phyloP scores from a whole-genome alignment of 805 yeast genomes.

The Cyberlindnera xishuangbannaensis region DNA sequence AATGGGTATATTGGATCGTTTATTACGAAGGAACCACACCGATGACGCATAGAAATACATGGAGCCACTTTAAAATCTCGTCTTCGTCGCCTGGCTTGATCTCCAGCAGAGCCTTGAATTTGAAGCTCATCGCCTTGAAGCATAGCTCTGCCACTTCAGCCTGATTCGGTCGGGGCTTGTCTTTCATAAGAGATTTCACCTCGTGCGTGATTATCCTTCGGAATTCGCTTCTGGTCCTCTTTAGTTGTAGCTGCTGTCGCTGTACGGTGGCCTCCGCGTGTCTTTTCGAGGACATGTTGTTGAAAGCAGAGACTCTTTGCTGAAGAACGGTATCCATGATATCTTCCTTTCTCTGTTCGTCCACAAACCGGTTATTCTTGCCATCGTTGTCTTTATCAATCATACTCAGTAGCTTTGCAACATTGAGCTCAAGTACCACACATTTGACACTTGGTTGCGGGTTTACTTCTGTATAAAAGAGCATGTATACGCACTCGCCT shows the following conservation, averaged over 20 bases:
- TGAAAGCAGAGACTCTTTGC: constrained; percentile 12
- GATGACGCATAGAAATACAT: constrained; percentile 12
- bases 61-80: constrained; percentile 20
- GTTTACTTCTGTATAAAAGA: constrained; percentile 18
- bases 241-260: constrained; percentile 15
- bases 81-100: constrained; percentile 4
- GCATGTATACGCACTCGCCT: constrained; percentile 8
- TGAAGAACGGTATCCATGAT: constrained; percentile 20
- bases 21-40: not conserved
- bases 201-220: constrained; percentile 14
- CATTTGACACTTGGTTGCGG: constrained; percentile 14
- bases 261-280: constrained; percentile 16
- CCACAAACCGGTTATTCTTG: constrained; percentile 15
- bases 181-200: constrained; percentile 13
- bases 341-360: constrained; percentile 21
- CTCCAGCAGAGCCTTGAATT: constrained; percentile 14
- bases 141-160: constrained; percentile 23
- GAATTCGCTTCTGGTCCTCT: constrained; percentile 15
- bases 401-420: constrained; percentile 8
- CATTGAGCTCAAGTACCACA: constrained; percentile 15
- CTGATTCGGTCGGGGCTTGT: constrained; percentile 12
- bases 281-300: constrained; percentile 15
- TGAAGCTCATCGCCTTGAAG: constrained; percentile 19
- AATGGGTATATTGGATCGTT: no score
- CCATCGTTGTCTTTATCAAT: constrained; percentile 2